Evolutionary conservation across 164 flowering plant genomes (phyloP).

Genomic region (Santalum album): DNA sequence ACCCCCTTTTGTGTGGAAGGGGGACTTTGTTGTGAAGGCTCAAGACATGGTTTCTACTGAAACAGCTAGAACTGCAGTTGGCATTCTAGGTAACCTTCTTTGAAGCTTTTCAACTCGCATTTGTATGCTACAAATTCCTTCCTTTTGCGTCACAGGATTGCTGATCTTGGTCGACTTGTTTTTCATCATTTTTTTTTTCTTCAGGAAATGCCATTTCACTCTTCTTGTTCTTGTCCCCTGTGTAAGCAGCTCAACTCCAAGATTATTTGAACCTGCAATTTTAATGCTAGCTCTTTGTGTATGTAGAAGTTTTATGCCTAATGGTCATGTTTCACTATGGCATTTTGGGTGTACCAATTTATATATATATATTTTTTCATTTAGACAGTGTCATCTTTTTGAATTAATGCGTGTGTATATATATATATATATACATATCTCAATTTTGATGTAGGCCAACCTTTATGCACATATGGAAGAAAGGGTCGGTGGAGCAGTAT

Average conservation of each 20-base stretch:
- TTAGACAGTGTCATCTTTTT: too few species aligned
- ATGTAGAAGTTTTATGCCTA: too few species aligned
- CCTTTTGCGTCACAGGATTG: too few species aligned
- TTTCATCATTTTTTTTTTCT: too few species aligned
- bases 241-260: conserved; percentile 42
- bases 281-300: too few species aligned
- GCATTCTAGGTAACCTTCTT: conserved; percentile 32
- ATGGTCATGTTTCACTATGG: too few species aligned
- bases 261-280: too few species aligned
- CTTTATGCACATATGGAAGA: conserved; percentile 64
- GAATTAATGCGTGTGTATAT: too few species aligned
- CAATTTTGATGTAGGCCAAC: conserved; percentile 52
- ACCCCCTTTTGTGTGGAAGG: too few species aligned
- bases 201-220: conserved; percentile 61
- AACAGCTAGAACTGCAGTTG: conserved; percentile 34
- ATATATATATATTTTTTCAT: too few species aligned
- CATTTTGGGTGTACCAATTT: too few species aligned
- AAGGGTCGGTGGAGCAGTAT: conserved; percentile 66
- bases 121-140: neutral
- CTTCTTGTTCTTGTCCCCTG: conserved; percentile 56
- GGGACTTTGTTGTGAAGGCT: neutral
- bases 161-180: neutral
- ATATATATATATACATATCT: too few species aligned
- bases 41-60: conserved; percentile 38
- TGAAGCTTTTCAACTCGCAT: neutral